Evolutionary conservation across 257 asterid species (phyloP).

Genomic region (Echium plantagineum): DNA sequence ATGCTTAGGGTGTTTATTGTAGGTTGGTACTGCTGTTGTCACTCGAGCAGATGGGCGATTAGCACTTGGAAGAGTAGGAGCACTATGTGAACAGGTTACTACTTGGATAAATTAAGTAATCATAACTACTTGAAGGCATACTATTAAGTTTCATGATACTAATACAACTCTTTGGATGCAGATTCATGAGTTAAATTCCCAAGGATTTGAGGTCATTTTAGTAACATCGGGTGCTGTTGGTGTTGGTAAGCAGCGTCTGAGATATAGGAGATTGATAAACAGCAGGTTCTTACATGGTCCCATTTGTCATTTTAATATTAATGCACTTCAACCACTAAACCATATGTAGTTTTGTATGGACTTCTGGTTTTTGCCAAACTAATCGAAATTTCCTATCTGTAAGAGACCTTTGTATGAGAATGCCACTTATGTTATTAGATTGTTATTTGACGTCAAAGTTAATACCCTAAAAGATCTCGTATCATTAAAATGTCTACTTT

Average conservation of each 20-base stretch:
- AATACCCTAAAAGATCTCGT: background rate
- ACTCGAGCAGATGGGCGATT: slow-evolving; percentile 65
- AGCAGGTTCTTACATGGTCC: slow-evolving; percentile 55
- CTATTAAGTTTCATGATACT: slow-evolving; percentile 8
- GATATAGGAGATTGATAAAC: slow-evolving; percentile 17
- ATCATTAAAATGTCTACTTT: background rate
- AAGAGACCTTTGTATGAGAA: background rate
- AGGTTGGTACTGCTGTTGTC: slow-evolving; percentile 91
- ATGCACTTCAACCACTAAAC: background rate
- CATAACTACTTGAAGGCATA: background rate
- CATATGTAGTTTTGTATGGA: background rate
- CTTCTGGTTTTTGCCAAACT: background rate
- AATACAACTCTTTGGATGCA: slow-evolving; percentile 10
- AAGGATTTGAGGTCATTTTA: slow-evolving; percentile 11
- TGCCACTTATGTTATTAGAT: background rate
- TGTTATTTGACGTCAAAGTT: no score
- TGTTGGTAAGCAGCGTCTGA: slow-evolving; percentile 8
- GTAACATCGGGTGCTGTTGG: slow-evolving; percentile 12
- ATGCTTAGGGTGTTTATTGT: background rate
- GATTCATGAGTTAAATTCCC: slow-evolving; percentile 12
- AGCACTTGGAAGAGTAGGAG: slow-evolving; percentile 94
- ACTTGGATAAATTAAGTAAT: background rate
- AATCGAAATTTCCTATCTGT: background rate
- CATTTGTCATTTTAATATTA: background rate
- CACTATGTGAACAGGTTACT: slow-evolving; percentile 93